A percentile compares a stretch with the other conserved stretches of the same genome.
Conservation (phyloP, 768 basidiomycete species). For the Agaricus blazei region DNA sequence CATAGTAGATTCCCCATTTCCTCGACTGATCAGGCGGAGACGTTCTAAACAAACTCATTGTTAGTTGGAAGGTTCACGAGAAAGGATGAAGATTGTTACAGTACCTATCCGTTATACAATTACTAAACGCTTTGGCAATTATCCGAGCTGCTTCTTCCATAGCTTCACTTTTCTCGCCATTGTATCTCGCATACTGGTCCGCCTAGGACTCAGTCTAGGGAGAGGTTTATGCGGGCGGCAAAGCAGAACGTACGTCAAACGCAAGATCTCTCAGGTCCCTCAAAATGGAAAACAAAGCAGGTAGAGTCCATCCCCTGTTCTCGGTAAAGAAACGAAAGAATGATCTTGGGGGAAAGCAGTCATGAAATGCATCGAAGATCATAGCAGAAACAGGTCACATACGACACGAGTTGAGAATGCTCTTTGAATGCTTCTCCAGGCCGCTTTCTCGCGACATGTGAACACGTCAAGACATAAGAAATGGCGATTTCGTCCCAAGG, state of each 20-base stretch:
- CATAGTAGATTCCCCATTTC: constrained; percentile 91
- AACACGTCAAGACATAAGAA: constrained; percentile 74
- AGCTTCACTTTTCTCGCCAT: constrained; percentile 52
- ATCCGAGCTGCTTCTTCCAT: constrained; percentile 87
- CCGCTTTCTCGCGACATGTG: constrained; percentile 62
- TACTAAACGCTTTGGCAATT: constrained; percentile 85
- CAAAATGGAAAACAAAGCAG: constrained; percentile 75
- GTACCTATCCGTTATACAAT: constrained; percentile 76
- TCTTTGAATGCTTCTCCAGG: constrained; percentile 76
- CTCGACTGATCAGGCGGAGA: constrained; percentile 71
- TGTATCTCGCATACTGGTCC: constrained; percentile 54
- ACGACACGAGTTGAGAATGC: constrained; percentile 73
- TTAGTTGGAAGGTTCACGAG: not conserved
- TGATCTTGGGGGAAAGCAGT: constrained; percentile 31
- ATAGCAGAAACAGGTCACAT: constrained; percentile 28
- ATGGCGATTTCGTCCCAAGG: constrained; percentile 89
- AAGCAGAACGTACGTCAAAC: constrained; percentile 56
- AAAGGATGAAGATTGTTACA: not conserved
- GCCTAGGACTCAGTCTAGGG: constrained; percentile 34
- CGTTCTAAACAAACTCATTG: constrained; percentile 32
- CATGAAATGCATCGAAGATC: not conserved
- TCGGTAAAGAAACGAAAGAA: constrained; percentile 78
- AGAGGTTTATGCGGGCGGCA: not conserved
- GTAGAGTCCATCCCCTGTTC: constrained; percentile 84
- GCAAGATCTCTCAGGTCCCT: constrained; percentile 83